Percentiles rank a stretch among this genome's conserved stretches.
phyloP scores from a whole-genome alignment of 768 basidiomycete genomes.

The Pholiota microspora region DNA sequence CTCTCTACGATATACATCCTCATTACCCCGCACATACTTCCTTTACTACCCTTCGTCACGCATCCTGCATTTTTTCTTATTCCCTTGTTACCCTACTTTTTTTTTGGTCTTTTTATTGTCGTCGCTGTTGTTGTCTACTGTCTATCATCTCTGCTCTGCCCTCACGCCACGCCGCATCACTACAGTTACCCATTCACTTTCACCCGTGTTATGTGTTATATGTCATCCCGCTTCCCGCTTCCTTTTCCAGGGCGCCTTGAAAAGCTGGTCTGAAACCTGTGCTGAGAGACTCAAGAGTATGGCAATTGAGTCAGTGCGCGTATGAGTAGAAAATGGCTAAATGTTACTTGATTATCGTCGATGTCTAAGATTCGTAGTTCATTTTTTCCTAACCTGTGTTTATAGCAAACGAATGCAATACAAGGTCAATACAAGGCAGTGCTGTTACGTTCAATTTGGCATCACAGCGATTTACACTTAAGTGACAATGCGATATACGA shows the following conservation, averaged over 20 bases:
- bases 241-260: too few relatives aligned
- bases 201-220: neutral
- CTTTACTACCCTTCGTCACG: neutral
- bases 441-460: constrained; percentile 5
- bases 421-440: neutral
- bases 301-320: too few relatives aligned
- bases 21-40: neutral
- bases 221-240: neutral
- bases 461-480: neutral
- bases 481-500: too few relatives aligned
- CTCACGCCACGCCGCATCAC: constrained; percentile 5
- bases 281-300: too few relatives aligned
- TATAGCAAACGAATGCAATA: too few relatives aligned
- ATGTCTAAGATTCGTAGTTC: too few relatives aligned
- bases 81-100: neutral
- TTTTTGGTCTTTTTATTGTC: constrained; percentile 3
- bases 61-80: constrained; percentile 2
- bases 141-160: constrained; percentile 7
- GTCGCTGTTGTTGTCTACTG: constrained; percentile 2
- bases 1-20: neutral
- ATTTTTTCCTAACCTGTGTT: too few relatives aligned
- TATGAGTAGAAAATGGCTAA: too few relatives aligned
- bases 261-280: too few relatives aligned
- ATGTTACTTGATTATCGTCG: too few relatives aligned
- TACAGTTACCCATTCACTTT: constrained; percentile 2